Conservation (phyloP, 306 rosid genomes). For the Dicorynia guianensis region DNA sequence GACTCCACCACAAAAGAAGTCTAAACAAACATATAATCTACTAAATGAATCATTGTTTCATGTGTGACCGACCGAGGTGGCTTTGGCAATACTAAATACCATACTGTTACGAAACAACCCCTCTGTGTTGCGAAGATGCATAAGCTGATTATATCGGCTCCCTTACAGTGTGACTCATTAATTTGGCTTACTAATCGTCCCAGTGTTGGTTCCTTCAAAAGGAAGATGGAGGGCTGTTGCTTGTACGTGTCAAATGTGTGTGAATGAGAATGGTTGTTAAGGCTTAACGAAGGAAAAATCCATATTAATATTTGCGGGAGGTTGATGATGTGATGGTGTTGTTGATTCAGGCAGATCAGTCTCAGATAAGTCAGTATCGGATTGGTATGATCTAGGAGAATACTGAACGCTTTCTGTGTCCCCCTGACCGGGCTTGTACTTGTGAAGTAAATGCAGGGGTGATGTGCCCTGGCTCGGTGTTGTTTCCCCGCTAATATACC, state of each 20-base stretch:
- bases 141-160: conserved; percentile 2
- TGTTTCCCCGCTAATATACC: conserved; percentile 59
- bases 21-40: too few species aligned
- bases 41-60: too few species aligned
- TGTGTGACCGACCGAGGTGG: not conserved
- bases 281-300: too few species aligned
- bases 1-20: too few species aligned
- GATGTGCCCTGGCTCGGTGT: conserved; percentile 71
- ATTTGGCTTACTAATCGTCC: not conserved
- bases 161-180: not conserved
- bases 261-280: too few species aligned
- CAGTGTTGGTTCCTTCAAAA: too few species aligned
- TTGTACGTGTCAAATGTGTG: too few species aligned
- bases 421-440: conserved; percentile 44
- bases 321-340: too few species aligned
- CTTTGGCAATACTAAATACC: not conserved
- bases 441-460: conserved; percentile 64
- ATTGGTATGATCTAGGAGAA: conserved; percentile 64
- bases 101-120: not conserved
- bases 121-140: conserved; percentile 39
- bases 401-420: conserved; percentile 48
- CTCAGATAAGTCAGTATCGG: conserved; percentile 60
- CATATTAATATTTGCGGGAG: too few species aligned
- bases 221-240: too few species aligned
- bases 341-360: too few species aligned